phyloP scores from a whole-genome alignment of 2,329 filamentous ascomycete genomes.

The Hortaea werneckii region DNA sequence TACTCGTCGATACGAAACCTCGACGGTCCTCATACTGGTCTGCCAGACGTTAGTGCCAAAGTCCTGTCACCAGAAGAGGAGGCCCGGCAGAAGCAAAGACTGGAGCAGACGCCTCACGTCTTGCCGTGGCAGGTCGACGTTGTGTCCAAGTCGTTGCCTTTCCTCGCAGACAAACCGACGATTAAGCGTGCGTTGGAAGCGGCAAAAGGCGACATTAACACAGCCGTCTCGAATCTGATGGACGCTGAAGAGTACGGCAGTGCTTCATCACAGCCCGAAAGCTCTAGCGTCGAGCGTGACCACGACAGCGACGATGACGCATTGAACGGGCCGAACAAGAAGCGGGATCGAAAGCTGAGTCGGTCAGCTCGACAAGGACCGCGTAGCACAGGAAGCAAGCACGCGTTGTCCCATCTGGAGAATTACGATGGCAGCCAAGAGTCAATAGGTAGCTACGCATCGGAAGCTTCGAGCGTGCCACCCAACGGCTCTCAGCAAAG shows the following conservation, averaged over 20 bases:
- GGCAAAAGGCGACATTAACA: constrained; percentile 44
- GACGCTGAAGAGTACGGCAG: constrained; percentile 37
- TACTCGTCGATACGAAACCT: constrained; percentile 57
- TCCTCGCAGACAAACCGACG: constrained; percentile 38
- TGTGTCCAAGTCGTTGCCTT: constrained; percentile 43
- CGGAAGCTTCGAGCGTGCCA: constrained; percentile 19
- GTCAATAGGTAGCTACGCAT: constrained; percentile 24
- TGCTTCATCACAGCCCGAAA: constrained; percentile 34
- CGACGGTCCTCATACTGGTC: constrained; percentile 48
- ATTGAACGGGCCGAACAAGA: constrained; percentile 41
- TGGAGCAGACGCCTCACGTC: constrained; percentile 31
- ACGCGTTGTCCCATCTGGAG: constrained; percentile 22
- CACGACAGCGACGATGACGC: constrained; percentile 41
- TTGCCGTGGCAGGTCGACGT: constrained; percentile 47
- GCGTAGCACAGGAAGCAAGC: constrained; percentile 16
- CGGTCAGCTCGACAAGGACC: constrained; percentile 29
- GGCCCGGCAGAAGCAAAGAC: constrained; percentile 26
- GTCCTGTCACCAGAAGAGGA: constrained; percentile 32
- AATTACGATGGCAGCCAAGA: constrained; percentile 25
- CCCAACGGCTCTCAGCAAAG: constrained; percentile 19
- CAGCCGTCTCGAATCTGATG: constrained; percentile 42
- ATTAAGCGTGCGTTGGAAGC: constrained; percentile 45
- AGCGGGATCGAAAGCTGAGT: constrained; percentile 37
- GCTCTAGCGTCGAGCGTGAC: constrained; percentile 42
- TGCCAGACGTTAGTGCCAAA: constrained; percentile 37